Evolutionary conservation across 1,139 yeast species (phyloP), one percentile per base, ranked within the genome.

Genomic region (Candida dubliniensis): DNA sequence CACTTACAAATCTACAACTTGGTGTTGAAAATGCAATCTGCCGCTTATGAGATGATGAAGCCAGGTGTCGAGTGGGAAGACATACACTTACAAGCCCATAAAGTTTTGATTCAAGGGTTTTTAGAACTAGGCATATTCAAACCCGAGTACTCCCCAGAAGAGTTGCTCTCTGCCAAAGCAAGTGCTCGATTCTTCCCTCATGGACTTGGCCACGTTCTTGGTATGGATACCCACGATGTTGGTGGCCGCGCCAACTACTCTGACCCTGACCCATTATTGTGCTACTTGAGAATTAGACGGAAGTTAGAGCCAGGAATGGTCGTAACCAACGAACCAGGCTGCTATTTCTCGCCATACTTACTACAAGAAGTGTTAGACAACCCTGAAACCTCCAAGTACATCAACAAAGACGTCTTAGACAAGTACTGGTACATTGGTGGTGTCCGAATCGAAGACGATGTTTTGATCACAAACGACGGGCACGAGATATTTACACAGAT

Each of bases 151-250:
- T 63, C 82, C 3, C 78, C 65, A 12, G 80, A 85, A 12, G 93
- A 89, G 52, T 80, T 91, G 41, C 81, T 79, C 47, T 75, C 79
- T 2, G 77, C 95, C 38, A 77, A 82, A 48, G 81, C 84, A 8
- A 81, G 95, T 5, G 86, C 83, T 11, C 78, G 86, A 24, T 93
- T 93, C 66, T 88, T 84, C 66, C 98, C 98, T 2, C 99, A 93
- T 59, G 99, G 99, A 0, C 70, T 93, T 50, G 99, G 99, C 10
- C 99, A 93, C 60, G 71, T 89, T 58, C 68, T 93, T 42, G 99
- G 99, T 30, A 77, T 93, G 85, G 97, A 91, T 61, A 89, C 96
- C 9, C 99, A 93, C 64, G 99, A 93, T 64, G 95, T 89, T 40
- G 98, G 89, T 38, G 98, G 98, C 1, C 61, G 74, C 49, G 82